Evolutionary conservation across 768 basidiomycete genomes (phyloP), one percentile per base, ranked within the genome.

Genomic region (Rhizopogon salebrosus): DNA sequence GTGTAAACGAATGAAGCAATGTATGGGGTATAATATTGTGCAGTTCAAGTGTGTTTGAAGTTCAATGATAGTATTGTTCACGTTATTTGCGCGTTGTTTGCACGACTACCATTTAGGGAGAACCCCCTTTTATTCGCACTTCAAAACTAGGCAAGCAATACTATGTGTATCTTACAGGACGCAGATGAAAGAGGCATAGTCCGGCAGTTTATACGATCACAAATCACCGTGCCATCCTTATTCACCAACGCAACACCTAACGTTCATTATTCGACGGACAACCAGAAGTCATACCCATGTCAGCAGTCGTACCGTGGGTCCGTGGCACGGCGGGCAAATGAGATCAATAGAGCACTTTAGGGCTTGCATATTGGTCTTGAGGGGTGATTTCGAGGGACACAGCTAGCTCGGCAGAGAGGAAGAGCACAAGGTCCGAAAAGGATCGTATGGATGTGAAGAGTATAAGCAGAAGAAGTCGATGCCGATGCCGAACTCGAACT

Each of bases 71-170:
- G 49, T 56, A 52, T 9, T 13, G 48, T 57, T 45, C 60, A 56
- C 52, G 58, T 54, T 59, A 26, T 54, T 57, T 54, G 45, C 52
- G 55, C 13, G 46, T 62, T 54, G 27, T 57, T 65, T 56, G 55
- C 31, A 36, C 14, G 6, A 26, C 14, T 46, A 14, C 26, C 45
- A 22, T 46, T 34, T 46, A 16, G 8, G 45, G 20, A 4, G 31
- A 31, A 43, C n/a, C 14, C 13, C 42, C 26, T 27, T 18, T 43
- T 20, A 43, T 20, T 14, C 10, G 5, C 9, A n/a, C 8, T 11
- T 9, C 7, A 29, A 29, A 27, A 9, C 7, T 27, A 9, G 27
- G 29, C 4, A 46, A 34, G 20, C 9, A 29, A 31, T 13, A 29
- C 27, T n/a, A n/a, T n/a, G n/a, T n/a, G n/a, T n/a, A n/a, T n/a